phyloP scores from a whole-genome alignment of 225 moss, liverwort and hornwort species.

The Rhytidiadelphus loreus region DNA sequence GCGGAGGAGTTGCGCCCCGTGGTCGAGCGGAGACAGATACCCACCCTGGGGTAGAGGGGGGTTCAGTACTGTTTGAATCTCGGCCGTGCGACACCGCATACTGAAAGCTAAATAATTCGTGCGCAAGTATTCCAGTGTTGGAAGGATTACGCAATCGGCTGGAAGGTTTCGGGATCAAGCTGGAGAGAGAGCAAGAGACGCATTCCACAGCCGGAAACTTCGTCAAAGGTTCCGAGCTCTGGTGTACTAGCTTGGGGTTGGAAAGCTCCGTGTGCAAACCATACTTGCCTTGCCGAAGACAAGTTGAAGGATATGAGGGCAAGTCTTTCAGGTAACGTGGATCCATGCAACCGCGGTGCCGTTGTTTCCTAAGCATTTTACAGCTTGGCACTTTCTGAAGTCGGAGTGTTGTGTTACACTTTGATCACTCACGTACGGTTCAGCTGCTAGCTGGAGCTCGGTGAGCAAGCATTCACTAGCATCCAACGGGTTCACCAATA shows the following conservation, averaged over 20 bases:
- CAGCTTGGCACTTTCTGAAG: neutral
- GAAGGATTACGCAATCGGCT: neutral
- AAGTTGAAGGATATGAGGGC: neutral
- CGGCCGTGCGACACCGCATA: neutral
- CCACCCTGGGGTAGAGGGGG: neutral
- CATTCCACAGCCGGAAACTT: neutral
- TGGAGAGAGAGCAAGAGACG: neutral
- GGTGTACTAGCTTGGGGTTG: neutral
- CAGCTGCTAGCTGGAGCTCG: neutral
- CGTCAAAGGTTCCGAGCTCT: too few species aligned
- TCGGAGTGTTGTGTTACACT: neutral
- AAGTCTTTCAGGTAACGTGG: neutral
- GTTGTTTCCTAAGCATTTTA: neutral
- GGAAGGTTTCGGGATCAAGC: neutral
- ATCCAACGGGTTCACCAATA: neutral
- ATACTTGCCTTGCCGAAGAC: neutral
- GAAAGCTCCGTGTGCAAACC: neutral
- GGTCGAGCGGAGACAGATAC: neutral
- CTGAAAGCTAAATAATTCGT: neutral
- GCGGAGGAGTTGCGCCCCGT: neutral
- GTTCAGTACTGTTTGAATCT: neutral
- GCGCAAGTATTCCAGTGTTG: neutral
- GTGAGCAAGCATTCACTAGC: neutral
- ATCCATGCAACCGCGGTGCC: neutral
- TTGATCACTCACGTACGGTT: neutral